phyloP scores from a whole-genome alignment of 495 filamentous ascomycete species.

The Neurospora cerealis region DNA sequence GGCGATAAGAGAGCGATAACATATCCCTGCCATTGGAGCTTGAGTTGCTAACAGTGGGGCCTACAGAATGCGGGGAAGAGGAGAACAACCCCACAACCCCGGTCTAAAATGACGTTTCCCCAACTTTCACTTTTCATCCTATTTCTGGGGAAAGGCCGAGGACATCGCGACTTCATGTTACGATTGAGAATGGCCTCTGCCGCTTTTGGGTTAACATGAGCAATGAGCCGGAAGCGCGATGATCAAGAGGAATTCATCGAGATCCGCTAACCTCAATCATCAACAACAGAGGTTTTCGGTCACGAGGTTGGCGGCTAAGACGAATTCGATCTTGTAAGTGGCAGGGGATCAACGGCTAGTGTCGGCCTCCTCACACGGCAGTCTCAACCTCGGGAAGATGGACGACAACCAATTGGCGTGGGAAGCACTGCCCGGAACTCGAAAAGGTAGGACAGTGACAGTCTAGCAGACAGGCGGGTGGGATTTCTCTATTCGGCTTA shows the following conservation, averaged over 20 bases:
- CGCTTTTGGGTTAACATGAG: neutral
- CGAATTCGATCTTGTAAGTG: neutral
- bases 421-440: neutral
- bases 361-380: slow-evolving; percentile 9
- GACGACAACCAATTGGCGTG: neutral
- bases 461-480: neutral
- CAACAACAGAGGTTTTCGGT: neutral
- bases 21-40: neutral
- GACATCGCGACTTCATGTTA: neutral
- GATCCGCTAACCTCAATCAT: neutral
- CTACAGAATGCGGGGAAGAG: neutral
- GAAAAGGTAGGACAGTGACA: neutral
- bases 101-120: neutral
- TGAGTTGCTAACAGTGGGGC: neutral
- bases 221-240: neutral
- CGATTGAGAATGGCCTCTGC: neutral
- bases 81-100: neutral
- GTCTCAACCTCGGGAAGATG: neutral
- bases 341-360: slow-evolving; percentile 9
- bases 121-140: neutral
- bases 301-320: neutral
- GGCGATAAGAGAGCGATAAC: neutral
- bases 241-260: neutral
- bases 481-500: neutral
- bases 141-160: neutral